Evolutionary conservation across 805 yeast genomes (phyloP), one percentile per base, ranked within the genome.

Genomic region (Dipodascus albidus): DNA sequence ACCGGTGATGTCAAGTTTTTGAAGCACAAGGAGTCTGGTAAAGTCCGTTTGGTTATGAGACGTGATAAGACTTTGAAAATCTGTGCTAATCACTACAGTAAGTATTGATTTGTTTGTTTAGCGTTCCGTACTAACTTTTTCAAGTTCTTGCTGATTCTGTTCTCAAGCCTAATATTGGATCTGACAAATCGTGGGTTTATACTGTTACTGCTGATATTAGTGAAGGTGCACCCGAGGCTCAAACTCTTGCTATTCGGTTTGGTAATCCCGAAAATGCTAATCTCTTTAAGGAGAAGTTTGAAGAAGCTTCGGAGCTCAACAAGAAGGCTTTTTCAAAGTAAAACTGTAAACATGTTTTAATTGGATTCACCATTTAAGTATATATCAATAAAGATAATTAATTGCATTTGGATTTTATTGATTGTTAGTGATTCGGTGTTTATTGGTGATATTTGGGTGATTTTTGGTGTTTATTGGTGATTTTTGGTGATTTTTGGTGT

Each of bases 121-220:
- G 15, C n/a, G n/a, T 38, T 17, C 17, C 44, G 9, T 38, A 19
- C 44, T 38, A 38, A 38, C 44, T 4, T 14, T 31, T 15, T n/a
- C 44, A 11, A 38, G 44, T 38, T 38, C 44, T 38, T 38, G 44
- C 44, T 38, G 44, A 38, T 38, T 38, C 44, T 38, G 20, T 17
- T 38, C 80, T 93, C 70, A 86, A 81, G 68, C 88, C 97, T 64
- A 93, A 93, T 68, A 90, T 93, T 60, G 98, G 99, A 51, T 83
- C 93, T 56, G 99, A 93, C 70, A 85, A 96, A 77, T 88, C 96
- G 35, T 93, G 99, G 99, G 98, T 93, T 59, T 93, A 93, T 75
- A 80, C 82, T 52, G 96, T 89, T 57, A 83, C 96, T 51, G 96
- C 95, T 44, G 99, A 91, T 69, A 80, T 90, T 53, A 83, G 96